These are phyloP conservation scores for Tausonia pullulans DNA, from an alignment of 1,284 basidiomycete species.

Conservation along the genomic window DNA sequence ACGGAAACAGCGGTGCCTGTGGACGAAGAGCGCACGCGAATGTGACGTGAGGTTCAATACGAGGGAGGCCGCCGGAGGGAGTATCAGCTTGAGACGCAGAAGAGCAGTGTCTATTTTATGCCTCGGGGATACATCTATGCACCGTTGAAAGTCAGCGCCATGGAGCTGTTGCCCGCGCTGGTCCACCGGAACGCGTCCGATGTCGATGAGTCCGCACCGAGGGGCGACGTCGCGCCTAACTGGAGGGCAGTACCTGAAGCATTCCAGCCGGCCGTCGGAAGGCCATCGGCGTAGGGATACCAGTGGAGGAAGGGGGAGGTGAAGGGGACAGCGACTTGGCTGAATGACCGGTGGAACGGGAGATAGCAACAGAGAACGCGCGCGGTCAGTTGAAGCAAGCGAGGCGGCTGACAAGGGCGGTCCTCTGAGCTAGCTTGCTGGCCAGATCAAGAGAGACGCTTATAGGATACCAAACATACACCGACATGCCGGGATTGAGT, in stretches of 20 bases:
- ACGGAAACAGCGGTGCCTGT: conserved; percentile 10
- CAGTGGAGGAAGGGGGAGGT: conserved; percentile 11
- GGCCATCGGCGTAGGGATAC: conserved; percentile 8
- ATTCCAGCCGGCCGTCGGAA: conserved; percentile 2
- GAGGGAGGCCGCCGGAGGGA: background rate
- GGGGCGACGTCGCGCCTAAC: background rate
- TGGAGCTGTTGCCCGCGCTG: background rate
- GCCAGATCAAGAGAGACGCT: no score
- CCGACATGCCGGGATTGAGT: no score
- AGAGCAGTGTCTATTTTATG: background rate
- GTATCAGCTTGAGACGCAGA: background rate
- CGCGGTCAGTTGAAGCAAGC: no score
- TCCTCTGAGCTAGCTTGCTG: no score
- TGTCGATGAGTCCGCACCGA: background rate
- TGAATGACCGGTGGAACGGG: background rate
- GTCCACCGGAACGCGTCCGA: conserved; percentile 8
- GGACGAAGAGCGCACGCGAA: background rate
- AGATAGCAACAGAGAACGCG: no score
- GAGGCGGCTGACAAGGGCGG: no score
- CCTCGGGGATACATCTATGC: background rate
- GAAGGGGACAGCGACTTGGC: conserved; percentile 8
- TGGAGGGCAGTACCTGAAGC: conserved; percentile 2
- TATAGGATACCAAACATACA: no score
- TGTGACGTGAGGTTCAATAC: background rate
- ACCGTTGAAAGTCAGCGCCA: conserved; percentile 13